Conservation (phyloP, 768 basidiomycete species). For the Lyophyllum semitale region DNA sequence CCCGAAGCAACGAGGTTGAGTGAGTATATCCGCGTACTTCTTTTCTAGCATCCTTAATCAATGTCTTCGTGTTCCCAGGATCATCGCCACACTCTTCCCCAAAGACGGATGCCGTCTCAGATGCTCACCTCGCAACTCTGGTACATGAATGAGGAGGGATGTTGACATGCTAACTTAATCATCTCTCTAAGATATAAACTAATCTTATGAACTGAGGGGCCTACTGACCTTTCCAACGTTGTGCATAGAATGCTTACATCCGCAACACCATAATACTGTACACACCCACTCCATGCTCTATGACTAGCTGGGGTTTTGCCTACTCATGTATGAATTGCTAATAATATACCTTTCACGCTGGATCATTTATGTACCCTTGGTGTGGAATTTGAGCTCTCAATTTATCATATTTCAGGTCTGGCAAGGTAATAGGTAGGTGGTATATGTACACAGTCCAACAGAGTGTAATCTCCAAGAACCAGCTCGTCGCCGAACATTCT, state of each 20-base stretch:
- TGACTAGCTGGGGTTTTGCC: background rate
- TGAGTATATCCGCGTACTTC: constrained; percentile 39
- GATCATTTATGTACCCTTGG: background rate
- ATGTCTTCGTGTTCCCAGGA: constrained; percentile 40
- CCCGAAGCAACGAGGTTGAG: constrained; percentile 78
- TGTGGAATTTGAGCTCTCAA: background rate
- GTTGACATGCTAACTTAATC: background rate
- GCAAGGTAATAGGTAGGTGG: background rate
- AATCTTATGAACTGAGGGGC: background rate
- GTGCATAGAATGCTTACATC: background rate
- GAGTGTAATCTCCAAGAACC: background rate
- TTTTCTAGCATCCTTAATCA: background rate
- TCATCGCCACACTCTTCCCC: constrained; percentile 97
- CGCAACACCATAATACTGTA: background rate
- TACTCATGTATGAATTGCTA: background rate
- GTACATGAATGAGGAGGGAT: background rate
- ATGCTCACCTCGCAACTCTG: constrained; percentile 59
- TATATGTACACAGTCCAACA: background rate
- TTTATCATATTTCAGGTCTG: background rate
- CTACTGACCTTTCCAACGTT: background rate
- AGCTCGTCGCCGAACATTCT: background rate
- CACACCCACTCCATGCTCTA: background rate
- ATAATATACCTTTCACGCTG: constrained; percentile 2
- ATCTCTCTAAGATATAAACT: background rate
- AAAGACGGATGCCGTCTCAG: constrained; percentile 87